Conservation (phyloP, 2,329 filamentous ascomycete genomes). For the Colletotrichum sp. region DNA sequence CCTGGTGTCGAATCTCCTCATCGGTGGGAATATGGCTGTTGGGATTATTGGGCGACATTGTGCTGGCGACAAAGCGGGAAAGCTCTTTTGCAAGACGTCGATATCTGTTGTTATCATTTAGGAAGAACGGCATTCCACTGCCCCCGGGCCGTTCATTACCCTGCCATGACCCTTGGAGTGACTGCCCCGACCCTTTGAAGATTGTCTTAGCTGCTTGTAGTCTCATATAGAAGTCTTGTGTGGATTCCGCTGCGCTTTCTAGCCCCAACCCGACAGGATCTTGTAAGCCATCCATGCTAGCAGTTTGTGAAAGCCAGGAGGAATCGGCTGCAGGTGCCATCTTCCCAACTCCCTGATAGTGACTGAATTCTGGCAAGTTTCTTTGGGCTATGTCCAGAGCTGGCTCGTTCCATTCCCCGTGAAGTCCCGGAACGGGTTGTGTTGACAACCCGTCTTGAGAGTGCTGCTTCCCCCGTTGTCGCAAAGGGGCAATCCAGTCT, state of each 20-base stretch:
- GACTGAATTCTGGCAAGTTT: neutral
- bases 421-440: neutral
- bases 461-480: neutral
- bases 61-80: constrained; percentile 28
- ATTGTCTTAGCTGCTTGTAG: neutral
- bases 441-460: neutral
- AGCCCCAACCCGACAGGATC: neutral
- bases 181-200: neutral
- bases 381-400: neutral
- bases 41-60: constrained; percentile 34
- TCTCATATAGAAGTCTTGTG: neutral
- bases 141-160: neutral
- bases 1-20: constrained; percentile 37
- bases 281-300: neutral
- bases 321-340: neutral
- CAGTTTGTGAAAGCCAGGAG: neutral
- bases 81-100: constrained; percentile 25
- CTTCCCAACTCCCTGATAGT: neutral
- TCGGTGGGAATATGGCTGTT: constrained; percentile 36
- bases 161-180: neutral
- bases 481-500: constrained; percentile 2
- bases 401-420: neutral
- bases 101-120: constrained; percentile 31
- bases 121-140: constrained; percentile 7
- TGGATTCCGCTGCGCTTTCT: neutral